Conservation (phyloP, 257 asterid genomes). For the Scutellaria galericulata region DNA sequence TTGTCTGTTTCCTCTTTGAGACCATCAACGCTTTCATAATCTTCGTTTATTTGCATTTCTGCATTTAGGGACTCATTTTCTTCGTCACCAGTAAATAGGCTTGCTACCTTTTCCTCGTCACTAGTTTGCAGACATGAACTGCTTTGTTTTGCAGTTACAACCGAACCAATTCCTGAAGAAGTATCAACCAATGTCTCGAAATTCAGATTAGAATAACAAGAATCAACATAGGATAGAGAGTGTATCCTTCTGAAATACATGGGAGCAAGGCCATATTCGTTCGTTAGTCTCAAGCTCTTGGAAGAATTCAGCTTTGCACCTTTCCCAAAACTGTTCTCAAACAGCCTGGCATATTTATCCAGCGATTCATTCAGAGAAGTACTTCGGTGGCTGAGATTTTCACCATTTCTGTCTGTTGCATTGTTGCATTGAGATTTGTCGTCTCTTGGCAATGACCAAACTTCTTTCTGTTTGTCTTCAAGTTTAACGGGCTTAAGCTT, state of each 20-base stretch:
- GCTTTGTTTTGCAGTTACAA: constrained; percentile 29
- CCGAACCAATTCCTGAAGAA: constrained; percentile 33
- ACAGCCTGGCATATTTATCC: constrained; percentile 58
- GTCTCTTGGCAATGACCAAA: constrained; percentile 56
- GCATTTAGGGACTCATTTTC: constrained; percentile 18
- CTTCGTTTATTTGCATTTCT: constrained; percentile 30
- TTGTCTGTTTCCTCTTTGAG: constrained; percentile 25
- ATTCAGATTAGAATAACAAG: constrained; percentile 39
- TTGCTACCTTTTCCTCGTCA: constrained; percentile 27
- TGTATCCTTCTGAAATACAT: constrained; percentile 47
- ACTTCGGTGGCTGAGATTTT: constrained; percentile 42
- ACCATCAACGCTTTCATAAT: constrained; percentile 22
- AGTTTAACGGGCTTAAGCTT: constrained; percentile 65
- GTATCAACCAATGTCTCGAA: constrained; percentile 40
- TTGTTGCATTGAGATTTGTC: constrained; percentile 28
- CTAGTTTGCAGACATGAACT: constrained; percentile 17
- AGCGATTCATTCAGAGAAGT: constrained; percentile 66
- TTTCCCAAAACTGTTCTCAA: constrained; percentile 44
- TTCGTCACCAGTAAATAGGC: background rate
- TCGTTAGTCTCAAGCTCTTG: constrained; percentile 65
- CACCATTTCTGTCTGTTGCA: constrained; percentile 27
- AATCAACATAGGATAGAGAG: constrained; percentile 60
- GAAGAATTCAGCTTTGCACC: constrained; percentile 48
- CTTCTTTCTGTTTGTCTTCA: constrained; percentile 70
- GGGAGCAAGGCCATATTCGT: constrained; percentile 52